A percentile compares a stretch with the other conserved stretches of the same genome.
phyloP scores from a whole-genome alignment of 805 yeast genomes.

The Nakazawaea anatomiae region DNA sequence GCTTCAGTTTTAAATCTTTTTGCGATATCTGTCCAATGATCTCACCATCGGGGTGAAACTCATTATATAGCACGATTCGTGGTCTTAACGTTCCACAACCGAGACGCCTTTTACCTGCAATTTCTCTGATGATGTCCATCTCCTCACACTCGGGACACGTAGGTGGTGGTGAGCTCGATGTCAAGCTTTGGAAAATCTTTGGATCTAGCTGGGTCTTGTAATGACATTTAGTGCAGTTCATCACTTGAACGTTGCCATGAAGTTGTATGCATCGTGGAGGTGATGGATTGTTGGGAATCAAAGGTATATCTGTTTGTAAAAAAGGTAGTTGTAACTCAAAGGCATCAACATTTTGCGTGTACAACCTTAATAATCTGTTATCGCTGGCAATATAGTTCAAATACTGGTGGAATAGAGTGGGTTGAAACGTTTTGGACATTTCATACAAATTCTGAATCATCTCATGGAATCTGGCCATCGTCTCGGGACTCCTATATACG shows the following conservation, averaged over 20 bases:
- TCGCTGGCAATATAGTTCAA: constrained; percentile 54
- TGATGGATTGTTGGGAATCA: constrained; percentile 30
- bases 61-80: constrained; percentile 64
- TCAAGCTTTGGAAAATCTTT: constrained; percentile 31
- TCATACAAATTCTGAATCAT: constrained; percentile 61
- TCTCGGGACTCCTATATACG: constrained; percentile 59
- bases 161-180: constrained; percentile 29
- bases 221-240: constrained; percentile 75
- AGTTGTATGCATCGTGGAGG: constrained; percentile 67
- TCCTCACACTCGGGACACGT: constrained; percentile 64
- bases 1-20: constrained; percentile 53
- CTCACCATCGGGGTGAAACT: constrained; percentile 83
- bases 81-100: constrained; percentile 61
- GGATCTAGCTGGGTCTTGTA: constrained; percentile 50
- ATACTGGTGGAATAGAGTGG: constrained; percentile 71
- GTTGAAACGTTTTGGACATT: constrained; percentile 48
- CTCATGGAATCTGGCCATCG: constrained; percentile 62
- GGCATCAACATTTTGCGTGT: constrained; percentile 86
- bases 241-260: constrained; percentile 72
- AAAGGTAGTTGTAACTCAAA: constrained; percentile 56
- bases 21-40: constrained; percentile 73
- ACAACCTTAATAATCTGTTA: constrained; percentile 57
- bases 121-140: constrained; percentile 43
- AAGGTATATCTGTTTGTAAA: constrained; percentile 44
- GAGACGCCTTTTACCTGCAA: constrained; percentile 63